These are phyloP conservation scores for Rhizopus delemar DNA, from an alignment of 371 early-diverging fungal species.

Conservation along the genomic window DNA sequence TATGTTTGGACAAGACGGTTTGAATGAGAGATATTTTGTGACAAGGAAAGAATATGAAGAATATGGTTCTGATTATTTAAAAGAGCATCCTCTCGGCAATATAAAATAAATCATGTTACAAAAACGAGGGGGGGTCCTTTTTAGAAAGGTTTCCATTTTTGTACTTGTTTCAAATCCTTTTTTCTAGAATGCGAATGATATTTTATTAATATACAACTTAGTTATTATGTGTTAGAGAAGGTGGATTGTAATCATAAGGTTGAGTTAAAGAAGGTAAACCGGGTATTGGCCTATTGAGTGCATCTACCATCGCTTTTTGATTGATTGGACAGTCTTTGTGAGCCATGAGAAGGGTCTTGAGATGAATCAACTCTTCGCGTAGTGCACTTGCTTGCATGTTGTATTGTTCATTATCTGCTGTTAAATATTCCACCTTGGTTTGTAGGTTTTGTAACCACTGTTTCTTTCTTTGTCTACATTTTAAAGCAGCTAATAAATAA, in stretches of 20 bases:
- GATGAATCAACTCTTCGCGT: slow-evolving; percentile 52
- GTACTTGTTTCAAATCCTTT: too few relatives aligned
- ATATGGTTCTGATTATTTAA: slow-evolving; percentile 79
- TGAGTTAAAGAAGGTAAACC: slow-evolving; percentile 9
- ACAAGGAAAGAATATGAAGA: slow-evolving; percentile 78
- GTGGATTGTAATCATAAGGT: neutral
- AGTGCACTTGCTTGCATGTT: slow-evolving; percentile 44
- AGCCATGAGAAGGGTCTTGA: slow-evolving; percentile 56
- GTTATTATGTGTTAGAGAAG: neutral
- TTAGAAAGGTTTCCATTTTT: too few relatives aligned
- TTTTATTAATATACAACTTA: neutral
- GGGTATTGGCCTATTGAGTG: slow-evolving; percentile 27
- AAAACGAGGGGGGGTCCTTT: too few relatives aligned
- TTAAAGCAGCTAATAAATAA: slow-evolving; percentile 60
- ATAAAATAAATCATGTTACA: slow-evolving; percentile 16
- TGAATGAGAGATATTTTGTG: slow-evolving; percentile 50
- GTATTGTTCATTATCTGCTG: slow-evolving; percentile 54
- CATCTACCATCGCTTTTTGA: slow-evolving; percentile 9
- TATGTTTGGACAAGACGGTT: slow-evolving; percentile 39
- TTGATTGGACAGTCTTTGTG: slow-evolving; percentile 60
- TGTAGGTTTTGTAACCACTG: slow-evolving; percentile 63
- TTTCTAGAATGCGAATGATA: too few relatives aligned
- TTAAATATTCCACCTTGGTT: slow-evolving; percentile 54
- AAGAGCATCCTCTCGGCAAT: slow-evolving; percentile 80
- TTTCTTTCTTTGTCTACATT: slow-evolving; percentile 75